phyloP scores from a whole-genome alignment of 768 basidiomycete species.

The Tylopilus intermedius region DNA sequence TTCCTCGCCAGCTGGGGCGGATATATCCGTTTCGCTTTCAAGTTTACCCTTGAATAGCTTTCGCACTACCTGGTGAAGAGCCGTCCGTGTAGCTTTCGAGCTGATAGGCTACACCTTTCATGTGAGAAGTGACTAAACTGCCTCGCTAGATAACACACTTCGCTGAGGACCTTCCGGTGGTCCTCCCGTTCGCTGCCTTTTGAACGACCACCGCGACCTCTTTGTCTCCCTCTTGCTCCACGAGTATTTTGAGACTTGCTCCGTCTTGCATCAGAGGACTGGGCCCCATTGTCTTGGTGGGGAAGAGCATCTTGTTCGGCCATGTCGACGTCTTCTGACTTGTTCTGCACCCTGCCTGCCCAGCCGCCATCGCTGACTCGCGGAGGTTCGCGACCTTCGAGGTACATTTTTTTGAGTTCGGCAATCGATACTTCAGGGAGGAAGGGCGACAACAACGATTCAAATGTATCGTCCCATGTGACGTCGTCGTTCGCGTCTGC shows the following conservation, averaged over 20 bases:
- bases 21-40: constrained; percentile 72
- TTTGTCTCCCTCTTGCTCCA: constrained; percentile 43
- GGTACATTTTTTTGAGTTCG: constrained; percentile 65
- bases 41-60: constrained; percentile 79
- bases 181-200: constrained; percentile 51
- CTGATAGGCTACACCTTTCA: constrained; percentile 60
- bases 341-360: constrained; percentile 45
- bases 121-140: constrained; percentile 12
- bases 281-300: constrained; percentile 14
- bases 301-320: constrained; percentile 6
- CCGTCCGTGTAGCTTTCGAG: constrained; percentile 75
- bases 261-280: constrained; percentile 28
- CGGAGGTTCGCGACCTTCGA: constrained; percentile 80
- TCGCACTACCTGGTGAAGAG: constrained; percentile 76
- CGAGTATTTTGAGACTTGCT: constrained; percentile 40
- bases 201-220: constrained; percentile 38
- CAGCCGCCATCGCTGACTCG: constrained; percentile 72
- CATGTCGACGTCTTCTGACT: constrained; percentile 23
- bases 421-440: constrained; percentile 57
- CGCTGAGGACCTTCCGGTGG: constrained; percentile 69
- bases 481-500: constrained; percentile 27
- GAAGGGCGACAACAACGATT: constrained; percentile 52
- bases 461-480: constrained; percentile 66
- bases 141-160: constrained; percentile 50
- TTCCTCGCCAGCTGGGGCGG: constrained; percentile 46